Conservation (phyloP, 1,284 basidiomycete species). For the Rhodotorula sp. region DNA sequence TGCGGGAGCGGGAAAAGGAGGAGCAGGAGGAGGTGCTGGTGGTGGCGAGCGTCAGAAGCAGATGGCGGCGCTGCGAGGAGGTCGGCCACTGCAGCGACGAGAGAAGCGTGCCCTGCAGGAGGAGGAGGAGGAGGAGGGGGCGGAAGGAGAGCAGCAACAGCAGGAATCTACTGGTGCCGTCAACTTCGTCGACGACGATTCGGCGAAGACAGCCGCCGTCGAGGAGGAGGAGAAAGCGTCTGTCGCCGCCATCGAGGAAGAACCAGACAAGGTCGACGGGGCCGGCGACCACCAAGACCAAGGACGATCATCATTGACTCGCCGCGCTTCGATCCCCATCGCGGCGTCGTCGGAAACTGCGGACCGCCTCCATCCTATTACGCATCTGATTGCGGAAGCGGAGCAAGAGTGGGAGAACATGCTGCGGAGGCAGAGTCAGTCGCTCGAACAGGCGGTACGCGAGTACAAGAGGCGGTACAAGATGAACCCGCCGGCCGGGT, state of each 20-base stretch:
- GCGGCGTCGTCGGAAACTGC: neutral
- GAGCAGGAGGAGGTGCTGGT: no score
- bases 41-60: no score
- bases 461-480: slow-evolving; percentile 42
- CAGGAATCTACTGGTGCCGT: no score
- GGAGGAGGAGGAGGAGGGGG: no score
- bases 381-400: slow-evolving; percentile 27
- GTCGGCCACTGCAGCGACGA: no score
- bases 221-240: no score
- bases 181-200: neutral
- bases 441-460: slow-evolving; percentile 38
- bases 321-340: neutral
- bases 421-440: slow-evolving; percentile 34
- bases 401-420: slow-evolving; percentile 30
- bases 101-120: no score
- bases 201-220: neutral
- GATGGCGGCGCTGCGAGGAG: no score
- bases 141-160: no score
- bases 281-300: neutral
- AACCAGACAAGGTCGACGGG: neutral
- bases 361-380: slow-evolving; percentile 35
- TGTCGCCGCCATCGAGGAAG: no score
- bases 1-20: no score
- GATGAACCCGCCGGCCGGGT: slow-evolving; percentile 41
- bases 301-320: neutral